Base-by-base conservation (phyloP, 2,329 filamentous ascomycete genomes). In the Neofusicoccum sp. region DNA sequence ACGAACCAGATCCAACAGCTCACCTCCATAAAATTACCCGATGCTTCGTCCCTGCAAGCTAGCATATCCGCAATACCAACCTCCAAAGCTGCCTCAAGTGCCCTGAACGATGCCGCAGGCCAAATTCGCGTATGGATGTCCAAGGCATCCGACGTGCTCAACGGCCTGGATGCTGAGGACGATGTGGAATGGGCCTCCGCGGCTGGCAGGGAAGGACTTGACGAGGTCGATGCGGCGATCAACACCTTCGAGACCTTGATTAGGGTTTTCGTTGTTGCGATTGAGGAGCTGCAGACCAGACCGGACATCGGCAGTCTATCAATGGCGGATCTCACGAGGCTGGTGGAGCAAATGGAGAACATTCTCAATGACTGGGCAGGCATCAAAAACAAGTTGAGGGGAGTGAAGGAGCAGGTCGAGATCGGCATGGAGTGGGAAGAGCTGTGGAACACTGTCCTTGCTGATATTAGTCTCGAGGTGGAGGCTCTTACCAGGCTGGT, bases 361-460 rank as follows among this genome's bases (percentile, higher is more conserved):
- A 95, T 96, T 62, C 80, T 96, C 63, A 82, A 82, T 36, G 90
- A 93, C 69, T 99, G 95, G 95, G 82, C 86, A 45, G 86, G 87
- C 65, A 93, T 97, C 68, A 89, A 91, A 68, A 81, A 80, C 43
- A 88, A 89, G 1, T 79, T 99, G 54, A 89, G 89, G 64, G 87
- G 78, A 28, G 89, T 96, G 60, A 96, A 96, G 72, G 85, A 85
- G 49, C 93, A 98, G 71, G 93, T 99, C 16, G 95, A 98, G 75
- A 87, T 96, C 62, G 95, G 95, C 48, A 96, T 98, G 92, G 95
- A 99, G 71, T 99, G 93, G 93, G 93, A 97, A 74, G 93, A 98
- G 76, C 81, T 99, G 36, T 98, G 95, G 93, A 91, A 91, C 68
- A 91, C 85, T 65, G 93, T 98, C 3, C 80, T 99, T 2, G 93